Percentiles rank a stretch among this genome's conserved stretches.
phyloP scores from a whole-genome alignment of 805 yeast species.

The Komagataella populi region DNA sequence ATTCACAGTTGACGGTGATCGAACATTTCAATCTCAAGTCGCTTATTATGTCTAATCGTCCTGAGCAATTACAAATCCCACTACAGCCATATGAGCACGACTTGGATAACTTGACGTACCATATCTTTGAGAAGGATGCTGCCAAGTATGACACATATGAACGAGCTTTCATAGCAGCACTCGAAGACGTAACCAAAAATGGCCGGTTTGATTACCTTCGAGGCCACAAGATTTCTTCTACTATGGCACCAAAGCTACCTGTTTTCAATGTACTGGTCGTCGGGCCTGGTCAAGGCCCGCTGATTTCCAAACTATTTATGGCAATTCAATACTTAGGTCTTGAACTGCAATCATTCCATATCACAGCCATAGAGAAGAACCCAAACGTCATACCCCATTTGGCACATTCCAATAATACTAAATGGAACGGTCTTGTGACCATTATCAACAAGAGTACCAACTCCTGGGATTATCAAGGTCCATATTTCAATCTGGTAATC shows the following conservation, averaged over 20 bases:
- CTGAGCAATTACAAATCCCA: conserved; percentile 28
- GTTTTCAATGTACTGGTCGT: conserved; percentile 38
- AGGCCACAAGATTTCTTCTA: conserved; percentile 2
- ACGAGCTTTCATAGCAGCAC: conserved; percentile 44
- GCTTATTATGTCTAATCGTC: conserved; percentile 5
- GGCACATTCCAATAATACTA: conserved; percentile 28
- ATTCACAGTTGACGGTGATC: conserved; percentile 11
- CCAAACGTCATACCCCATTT: conserved; percentile 41
- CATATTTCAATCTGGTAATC: conserved; percentile 43
- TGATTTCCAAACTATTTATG: conserved; percentile 39
- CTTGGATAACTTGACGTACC: conserved; percentile 47
- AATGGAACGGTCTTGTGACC: conserved; percentile 40
- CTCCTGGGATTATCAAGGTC: conserved; percentile 22
- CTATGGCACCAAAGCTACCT: neutral
- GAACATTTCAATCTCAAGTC: conserved; percentile 4
- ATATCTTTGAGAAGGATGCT: conserved; percentile 56
- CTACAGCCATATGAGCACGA: conserved; percentile 56
- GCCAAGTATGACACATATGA: conserved; percentile 60
- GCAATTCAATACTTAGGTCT: conserved; percentile 22
- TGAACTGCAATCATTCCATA: conserved; percentile 11
- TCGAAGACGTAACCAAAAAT: conserved; percentile 20
- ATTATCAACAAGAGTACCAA: conserved; percentile 50
- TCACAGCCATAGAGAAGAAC: conserved; percentile 65
- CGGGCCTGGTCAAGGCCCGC: conserved; percentile 86
- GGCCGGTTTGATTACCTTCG: conserved; percentile 9